Conservation (phyloP, 129 eudicot species). For the Saussurea involucrata region DNA sequence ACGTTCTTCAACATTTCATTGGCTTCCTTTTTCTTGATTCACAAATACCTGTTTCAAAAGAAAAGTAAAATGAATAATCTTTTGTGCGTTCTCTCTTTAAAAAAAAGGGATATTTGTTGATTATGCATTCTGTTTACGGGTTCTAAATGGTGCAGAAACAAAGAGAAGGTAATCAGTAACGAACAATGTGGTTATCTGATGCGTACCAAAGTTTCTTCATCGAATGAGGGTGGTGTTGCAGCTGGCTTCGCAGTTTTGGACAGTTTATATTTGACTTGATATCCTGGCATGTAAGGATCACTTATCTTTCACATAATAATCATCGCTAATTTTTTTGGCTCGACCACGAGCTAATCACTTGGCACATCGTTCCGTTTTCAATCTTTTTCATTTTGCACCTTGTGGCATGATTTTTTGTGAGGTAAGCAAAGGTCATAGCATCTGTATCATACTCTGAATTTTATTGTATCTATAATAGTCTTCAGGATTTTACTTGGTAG, state of each 20-base stretch:
- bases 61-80: neutral
- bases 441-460: slow-evolving; percentile 4
- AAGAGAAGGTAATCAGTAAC: slow-evolving; percentile 49
- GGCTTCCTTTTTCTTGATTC: neutral
- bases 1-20: neutral
- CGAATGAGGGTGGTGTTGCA: slow-evolving; percentile 95
- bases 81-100: neutral
- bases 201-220: slow-evolving; percentile 95
- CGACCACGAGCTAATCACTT: slow-evolving; percentile 8
- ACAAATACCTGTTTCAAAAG: neutral
- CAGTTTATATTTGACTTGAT: slow-evolving; percentile 70
- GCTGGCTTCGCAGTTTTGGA: slow-evolving; percentile 97
- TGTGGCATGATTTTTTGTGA: slow-evolving; percentile 1
- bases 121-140: neutral
- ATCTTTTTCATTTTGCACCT: neutral
- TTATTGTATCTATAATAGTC: neutral
- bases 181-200: slow-evolving; percentile 73
- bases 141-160: slow-evolving; percentile 51
- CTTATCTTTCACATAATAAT: neutral
- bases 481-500: neutral
- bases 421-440: slow-evolving; percentile 7
- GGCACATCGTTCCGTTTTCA: neutral
- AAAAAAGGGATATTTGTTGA: neutral
- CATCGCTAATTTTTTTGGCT: neutral
- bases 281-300: neutral